Base-by-base conservation (phyloP, 2,329 filamentous ascomycete species). In the Macrophomina phaseolina region DNA sequence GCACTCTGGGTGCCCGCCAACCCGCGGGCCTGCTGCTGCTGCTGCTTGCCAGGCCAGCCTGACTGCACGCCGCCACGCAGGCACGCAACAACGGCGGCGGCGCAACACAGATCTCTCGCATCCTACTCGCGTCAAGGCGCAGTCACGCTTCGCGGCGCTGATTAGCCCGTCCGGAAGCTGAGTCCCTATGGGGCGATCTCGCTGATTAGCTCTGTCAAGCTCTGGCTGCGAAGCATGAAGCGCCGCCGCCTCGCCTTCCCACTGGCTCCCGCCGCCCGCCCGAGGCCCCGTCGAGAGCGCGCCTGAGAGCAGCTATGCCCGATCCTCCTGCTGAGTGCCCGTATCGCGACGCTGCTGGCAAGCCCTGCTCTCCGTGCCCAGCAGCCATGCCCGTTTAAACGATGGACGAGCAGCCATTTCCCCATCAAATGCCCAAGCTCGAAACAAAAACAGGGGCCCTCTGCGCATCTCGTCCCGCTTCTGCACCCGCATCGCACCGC, bases 401-500 rank as follows among this genome's bases (percentile, higher is more conserved):
- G 14, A 66, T 66, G 40, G 56, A 60, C 56, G 12, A 60, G 56
- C 58, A 49, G 58, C 58, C 58, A 62, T 49, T 49, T 60, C 63
- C 63, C 63, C 63, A 65, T 65, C 51, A 36, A 36, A 36, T 55
- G 63, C 51, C 63, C 63, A 65, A 65, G 63, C 71, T 71, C 72
- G 71, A 73, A 74, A 73, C 72, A 67, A 73, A 38, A 73, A 70
- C 69, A 68, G 68, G 69, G 69, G 70, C 70, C 70, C 64, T 69
- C 67, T 67, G 69, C 70, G 69, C 71, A 70, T 67, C 68, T 64
- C 51, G 64, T 72, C 69, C 71, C 71, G 70, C 70, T 67, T 66
- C 73, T 76, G 76, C 70, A 71, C 69, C 69, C 69, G 67, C 69
- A 75, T 58, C 61, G 66, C n/a, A n/a, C n/a, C n/a, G n/a, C 66